Evolutionary conservation across 495 filamentous ascomycete species (phyloP), one percentile per base, ranked within the genome.

Genomic region (Xylaria curta): DNA sequence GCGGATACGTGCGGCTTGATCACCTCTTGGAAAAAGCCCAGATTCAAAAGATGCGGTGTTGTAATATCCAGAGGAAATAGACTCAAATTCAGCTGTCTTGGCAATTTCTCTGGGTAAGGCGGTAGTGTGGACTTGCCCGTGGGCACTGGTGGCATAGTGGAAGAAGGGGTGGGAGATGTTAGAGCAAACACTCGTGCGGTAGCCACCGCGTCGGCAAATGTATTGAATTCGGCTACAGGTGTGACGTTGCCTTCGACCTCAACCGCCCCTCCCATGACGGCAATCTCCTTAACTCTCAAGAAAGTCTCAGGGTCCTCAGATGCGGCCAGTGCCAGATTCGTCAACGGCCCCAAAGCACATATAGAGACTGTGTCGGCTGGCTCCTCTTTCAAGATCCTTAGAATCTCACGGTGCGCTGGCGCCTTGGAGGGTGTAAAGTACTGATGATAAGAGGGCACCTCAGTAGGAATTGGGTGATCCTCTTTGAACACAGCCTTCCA

Each of bases 201-300:
- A 53, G 96, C 94, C 61, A 93, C 87, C 26, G 93, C 85, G 79
- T 96, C 94, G 51, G 94, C 92, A 69, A 91, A 92, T 66, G 89
- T 87, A 82, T 97, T 97, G 85, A 97, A 97, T 77, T 97, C 93
- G 71, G 89, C 92, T 53, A 87, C 84, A 0, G 93, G 93, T 1
- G 93, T 95, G 70, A 88, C 82, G 82, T 99, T 99, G 64, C 96
- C 96, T 36, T 89, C 86, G 21, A 88, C 76, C 51, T 91, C 85
- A 56, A 98, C 87, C n/a, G 92, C 89, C 69, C 96, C 97, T 44
- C 95, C 96, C 96, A 99, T 99, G n/a, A 97, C 91, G 24, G 97
- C 90, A 3, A 99, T 89, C 78, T 97, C 92, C 78, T 97, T 97
- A 33, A 89, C 94, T 26, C 90, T 89, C 4, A 98, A 87, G 83